Evolutionary conservation across 768 basidiomycete genomes (phyloP).

Genomic region (Termitomyces sp.): DNA sequence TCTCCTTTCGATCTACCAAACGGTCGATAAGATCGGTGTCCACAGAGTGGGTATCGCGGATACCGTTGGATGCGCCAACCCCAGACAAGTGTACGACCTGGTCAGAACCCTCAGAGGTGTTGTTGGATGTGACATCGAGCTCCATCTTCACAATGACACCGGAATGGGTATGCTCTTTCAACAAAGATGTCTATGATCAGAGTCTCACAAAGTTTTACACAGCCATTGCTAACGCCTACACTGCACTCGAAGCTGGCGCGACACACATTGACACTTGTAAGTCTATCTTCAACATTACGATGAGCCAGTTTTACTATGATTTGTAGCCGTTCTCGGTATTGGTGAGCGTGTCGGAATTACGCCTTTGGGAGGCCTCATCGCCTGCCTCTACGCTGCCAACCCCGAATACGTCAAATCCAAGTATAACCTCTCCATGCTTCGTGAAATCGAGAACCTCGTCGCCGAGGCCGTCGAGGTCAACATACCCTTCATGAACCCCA

Average conservation of each 20-base stretch:
- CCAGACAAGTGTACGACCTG: constrained; percentile 96
- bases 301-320: background rate
- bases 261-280: constrained; percentile 97
- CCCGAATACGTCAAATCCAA: constrained; percentile 99
- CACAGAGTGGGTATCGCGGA: constrained; percentile 99
- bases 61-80: constrained; percentile 98
- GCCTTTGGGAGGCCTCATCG: constrained; percentile 93
- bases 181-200: background rate
- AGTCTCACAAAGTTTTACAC: background rate
- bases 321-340: constrained; percentile 88
- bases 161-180: constrained; percentile 66
- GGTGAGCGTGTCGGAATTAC: constrained; percentile 99
- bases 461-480: constrained; percentile 98
- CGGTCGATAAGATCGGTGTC: constrained; percentile 98
- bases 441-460: constrained; percentile 98
- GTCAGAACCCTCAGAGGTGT: constrained; percentile 95
- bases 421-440: constrained; percentile 96
- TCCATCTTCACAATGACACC: constrained; percentile 98
- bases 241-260: constrained; percentile 96
- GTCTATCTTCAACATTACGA: constrained; percentile 17
- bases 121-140: constrained; percentile 95
- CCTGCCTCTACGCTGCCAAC: constrained; percentile 94
- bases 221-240: constrained; percentile 99
- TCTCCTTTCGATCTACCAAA: constrained; percentile 96
- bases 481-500: constrained; percentile 95